phyloP scores from a whole-genome alignment of 176 grass and related monocot genomes.

The Oryza meridionalis region DNA sequence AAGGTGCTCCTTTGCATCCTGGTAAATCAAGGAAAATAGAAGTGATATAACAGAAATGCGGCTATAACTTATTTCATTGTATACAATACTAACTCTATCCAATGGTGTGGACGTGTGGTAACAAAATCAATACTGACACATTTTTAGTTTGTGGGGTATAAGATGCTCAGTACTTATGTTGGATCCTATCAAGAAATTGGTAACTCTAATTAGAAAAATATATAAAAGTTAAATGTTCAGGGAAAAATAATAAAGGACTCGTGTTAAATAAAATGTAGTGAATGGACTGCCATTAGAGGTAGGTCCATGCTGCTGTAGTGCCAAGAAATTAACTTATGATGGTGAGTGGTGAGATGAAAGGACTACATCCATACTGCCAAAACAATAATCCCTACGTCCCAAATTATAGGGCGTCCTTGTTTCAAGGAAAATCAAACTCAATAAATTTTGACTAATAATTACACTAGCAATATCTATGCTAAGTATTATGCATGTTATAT shows the following conservation, averaged over 20 bases:
- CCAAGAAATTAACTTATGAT: neutral
- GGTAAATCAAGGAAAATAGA: conserved; percentile 38
- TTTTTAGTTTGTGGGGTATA: neutral
- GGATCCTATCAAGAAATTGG: neutral
- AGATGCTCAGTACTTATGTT: neutral
- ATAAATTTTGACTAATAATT: no score
- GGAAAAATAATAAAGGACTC: neutral
- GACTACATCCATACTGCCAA: neutral
- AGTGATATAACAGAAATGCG: conserved; percentile 6
- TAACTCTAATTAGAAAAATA: conserved; percentile 13
- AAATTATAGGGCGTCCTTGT: no score
- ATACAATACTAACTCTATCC: conserved; percentile 11
- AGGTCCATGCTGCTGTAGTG: neutral
- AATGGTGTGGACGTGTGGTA: neutral
- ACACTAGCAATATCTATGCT: no score
- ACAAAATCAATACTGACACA: neutral
- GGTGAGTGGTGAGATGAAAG: neutral
- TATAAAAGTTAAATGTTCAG: neutral
- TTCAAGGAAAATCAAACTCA: no score
- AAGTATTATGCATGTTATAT: no score
- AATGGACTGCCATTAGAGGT: neutral
- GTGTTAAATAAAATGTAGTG: conserved; percentile 16
- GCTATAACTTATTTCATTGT: conserved; percentile 6
- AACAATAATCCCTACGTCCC: neutral
- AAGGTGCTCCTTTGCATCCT: conserved; percentile 99